Conservation (phyloP, 495 filamentous ascomycete genomes). For the Podospora anserina region DNA sequence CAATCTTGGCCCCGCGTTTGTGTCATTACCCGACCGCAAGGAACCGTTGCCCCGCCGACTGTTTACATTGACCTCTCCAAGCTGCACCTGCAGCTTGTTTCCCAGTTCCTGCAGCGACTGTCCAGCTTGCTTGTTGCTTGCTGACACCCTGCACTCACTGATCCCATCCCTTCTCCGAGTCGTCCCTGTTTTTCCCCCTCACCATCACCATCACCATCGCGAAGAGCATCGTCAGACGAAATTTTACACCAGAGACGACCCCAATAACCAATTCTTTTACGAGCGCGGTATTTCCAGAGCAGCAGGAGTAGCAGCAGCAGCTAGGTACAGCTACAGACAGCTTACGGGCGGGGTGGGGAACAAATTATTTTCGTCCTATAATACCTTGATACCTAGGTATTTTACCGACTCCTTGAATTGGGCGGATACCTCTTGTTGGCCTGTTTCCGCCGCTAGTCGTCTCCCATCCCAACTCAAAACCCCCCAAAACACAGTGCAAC, state of each 20-base stretch:
- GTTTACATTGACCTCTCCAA: slow-evolving; percentile 30
- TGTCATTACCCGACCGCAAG: slow-evolving; percentile 25
- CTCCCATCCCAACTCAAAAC: not conserved
- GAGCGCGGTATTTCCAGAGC: not conserved
- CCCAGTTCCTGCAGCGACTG: slow-evolving; percentile 12
- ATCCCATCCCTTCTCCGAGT: not conserved
- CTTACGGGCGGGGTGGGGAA: not conserved
- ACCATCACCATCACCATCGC: not conserved
- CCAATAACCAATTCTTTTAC: not conserved
- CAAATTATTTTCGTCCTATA: not conserved
- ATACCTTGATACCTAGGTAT: not conserved
- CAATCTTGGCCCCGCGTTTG: slow-evolving; percentile 25
- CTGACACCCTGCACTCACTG: not conserved
- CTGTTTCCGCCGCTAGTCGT: not conserved
- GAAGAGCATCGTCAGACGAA: not conserved
- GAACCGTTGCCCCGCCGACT: slow-evolving; percentile 36
- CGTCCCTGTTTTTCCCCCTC: not conserved
- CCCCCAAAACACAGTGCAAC: slow-evolving; percentile 19
- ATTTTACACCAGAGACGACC: not conserved
- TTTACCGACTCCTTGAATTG: not conserved
- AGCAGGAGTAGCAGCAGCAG: not conserved
- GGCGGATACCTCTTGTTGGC: not conserved
- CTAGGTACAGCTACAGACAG: not conserved
- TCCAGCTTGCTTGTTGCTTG: not conserved
- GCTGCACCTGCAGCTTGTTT: slow-evolving; percentile 8